Base-by-base conservation (phyloP, 1,139 yeast genomes). In the Nakaseomyces sp. region DNA sequence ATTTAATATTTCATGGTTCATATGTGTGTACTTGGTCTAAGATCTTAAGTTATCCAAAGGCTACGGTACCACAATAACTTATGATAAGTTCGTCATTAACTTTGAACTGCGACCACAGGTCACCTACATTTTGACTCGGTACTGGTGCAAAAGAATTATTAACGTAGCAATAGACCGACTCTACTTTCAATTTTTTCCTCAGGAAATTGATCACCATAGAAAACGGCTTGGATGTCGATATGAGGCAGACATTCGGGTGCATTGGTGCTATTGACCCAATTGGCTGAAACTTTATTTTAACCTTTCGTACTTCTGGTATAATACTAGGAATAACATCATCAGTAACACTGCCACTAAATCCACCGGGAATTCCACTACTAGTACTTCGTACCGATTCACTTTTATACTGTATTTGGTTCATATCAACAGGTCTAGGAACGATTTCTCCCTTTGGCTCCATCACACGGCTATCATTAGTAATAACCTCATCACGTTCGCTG, bases 111-210 rank as follows among this genome's bases (percentile, higher is more conserved):
- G 45, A 42, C 63, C 63, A 61, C 4, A 61, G 46, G 16, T 59
- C 61, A 3, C 64, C 64, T 1, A 61, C 51, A 15, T 42, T 51
- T 42, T 60, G 64, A 29, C 58, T 55, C 1, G 64, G 64, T 18
- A 55, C 56, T 3, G 65, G 65, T 4, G 65, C 64, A 49, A 61
- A 61, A 3, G 66, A 61, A 41, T 57, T 61, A 43, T 60, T 61
- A 9, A 61, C 48, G 41, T 61, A 61, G 43, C 65, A 60, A 43
- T 56, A 55, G 4, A 61, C 55, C 28, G 52, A 45, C 2, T 51
- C 46, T 17, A 58, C 44, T 35, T 53, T 55, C 35, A 61, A 37
- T 36, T 48, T 51, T 43, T 45, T 47, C 38, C 48, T 43, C 12
- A 61, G 41, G 37, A 60, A 61, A n/a, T 48, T 30, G 3, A 51